Evolutionary conservation across 257 asterid genomes (phyloP).

Genomic region (Lithospermum erythrorhizon): DNA sequence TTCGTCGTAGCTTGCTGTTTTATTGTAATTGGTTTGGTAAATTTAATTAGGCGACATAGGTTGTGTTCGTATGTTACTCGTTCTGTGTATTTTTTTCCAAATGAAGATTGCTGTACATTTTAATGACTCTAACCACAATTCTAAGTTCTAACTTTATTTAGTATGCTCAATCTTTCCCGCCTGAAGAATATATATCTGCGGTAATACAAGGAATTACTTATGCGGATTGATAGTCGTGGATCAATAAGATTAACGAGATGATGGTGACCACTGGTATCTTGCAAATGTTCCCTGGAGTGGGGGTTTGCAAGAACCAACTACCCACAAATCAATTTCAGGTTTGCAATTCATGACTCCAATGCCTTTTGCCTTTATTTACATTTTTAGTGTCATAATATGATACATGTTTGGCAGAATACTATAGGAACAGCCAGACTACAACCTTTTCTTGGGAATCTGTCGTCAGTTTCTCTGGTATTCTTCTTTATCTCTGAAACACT

Average conservation of each 20-base stretch:
- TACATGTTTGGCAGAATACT: constrained; percentile 33
- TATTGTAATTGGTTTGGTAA: too few relatives aligned
- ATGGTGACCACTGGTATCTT: constrained; percentile 60
- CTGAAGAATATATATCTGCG: not conserved
- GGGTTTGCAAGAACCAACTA: constrained; percentile 45
- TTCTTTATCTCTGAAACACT: constrained; percentile 8
- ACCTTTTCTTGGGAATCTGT: constrained; percentile 23
- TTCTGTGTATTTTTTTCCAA: too few relatives aligned
- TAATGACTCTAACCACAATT: too few relatives aligned
- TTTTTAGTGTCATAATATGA: not conserved
- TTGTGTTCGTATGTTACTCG: too few relatives aligned
- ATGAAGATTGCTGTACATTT: too few relatives aligned
- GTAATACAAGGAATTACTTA: constrained; percentile 1
- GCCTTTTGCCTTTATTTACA: not conserved
- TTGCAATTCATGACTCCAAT: constrained; percentile 1
- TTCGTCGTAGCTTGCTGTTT: too few relatives aligned
- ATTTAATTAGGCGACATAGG: too few relatives aligned
- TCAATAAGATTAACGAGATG: constrained; percentile 13
- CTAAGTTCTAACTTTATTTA: too few relatives aligned
- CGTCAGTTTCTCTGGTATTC: constrained; percentile 45
- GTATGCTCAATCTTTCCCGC: too few relatives aligned
- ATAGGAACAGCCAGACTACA: constrained; percentile 27
- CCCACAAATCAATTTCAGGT: constrained; percentile 35
- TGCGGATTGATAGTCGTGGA: constrained; percentile 9
- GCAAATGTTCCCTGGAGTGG: constrained; percentile 56